Evolutionary conservation across 2,329 filamentous ascomycete species (phyloP).

Genomic region (Talaromyces sp.): DNA sequence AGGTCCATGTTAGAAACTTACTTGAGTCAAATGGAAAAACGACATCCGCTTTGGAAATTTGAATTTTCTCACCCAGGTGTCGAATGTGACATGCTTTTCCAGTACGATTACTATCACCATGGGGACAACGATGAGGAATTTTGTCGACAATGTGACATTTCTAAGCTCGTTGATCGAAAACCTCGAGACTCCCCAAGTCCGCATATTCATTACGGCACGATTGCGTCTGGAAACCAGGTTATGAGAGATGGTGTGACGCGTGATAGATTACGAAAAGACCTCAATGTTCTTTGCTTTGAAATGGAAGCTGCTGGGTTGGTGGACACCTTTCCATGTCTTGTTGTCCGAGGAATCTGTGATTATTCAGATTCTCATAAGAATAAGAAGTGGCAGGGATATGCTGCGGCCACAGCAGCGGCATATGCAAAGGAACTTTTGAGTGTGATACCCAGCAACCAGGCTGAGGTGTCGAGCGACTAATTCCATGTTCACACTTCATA

Average conservation of each 20-base stretch:
- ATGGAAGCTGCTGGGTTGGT: no score
- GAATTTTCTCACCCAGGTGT: neutral
- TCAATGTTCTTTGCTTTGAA: constrained; percentile 6
- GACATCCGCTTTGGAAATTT: neutral
- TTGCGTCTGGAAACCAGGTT: constrained; percentile 8
- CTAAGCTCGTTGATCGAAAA: neutral
- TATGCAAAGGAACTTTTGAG: constrained; percentile 10
- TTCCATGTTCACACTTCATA: no score
- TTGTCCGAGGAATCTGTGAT: constrained; percentile 25
- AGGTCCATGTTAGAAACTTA: neutral
- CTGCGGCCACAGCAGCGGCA: constrained; percentile 9
- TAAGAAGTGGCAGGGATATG: constrained; percentile 26
- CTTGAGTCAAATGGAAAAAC: neutral
- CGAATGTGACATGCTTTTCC: neutral
- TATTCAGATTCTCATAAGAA: constrained; percentile 30
- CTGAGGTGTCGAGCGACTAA: neutral
- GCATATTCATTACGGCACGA: constrained; percentile 7
- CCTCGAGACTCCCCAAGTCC: constrained; percentile 1
- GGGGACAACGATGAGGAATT: neutral
- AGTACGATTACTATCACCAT: neutral
- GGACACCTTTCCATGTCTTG: constrained; percentile 28
- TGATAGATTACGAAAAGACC: constrained; percentile 9
- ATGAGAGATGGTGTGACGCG: constrained; percentile 9
- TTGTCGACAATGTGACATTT: neutral
- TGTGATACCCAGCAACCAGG: neutral